Conservation (phyloP, 2,329 filamentous ascomycete species). For the Epichloe hybrida region DNA sequence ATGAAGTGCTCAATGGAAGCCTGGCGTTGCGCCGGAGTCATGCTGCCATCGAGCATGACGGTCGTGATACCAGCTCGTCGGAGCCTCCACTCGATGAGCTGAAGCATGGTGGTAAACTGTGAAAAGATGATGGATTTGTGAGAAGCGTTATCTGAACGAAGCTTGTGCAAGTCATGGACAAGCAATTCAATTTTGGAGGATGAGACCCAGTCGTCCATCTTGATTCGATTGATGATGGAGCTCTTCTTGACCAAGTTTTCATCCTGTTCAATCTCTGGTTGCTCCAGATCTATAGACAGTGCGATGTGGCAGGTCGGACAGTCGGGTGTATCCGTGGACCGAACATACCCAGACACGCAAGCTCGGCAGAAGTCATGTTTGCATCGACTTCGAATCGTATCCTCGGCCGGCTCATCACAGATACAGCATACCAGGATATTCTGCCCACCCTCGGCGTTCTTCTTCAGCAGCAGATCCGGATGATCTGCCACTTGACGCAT, state of each 20-base stretch:
- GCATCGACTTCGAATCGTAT: constrained; percentile 83
- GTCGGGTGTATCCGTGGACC: constrained; percentile 61
- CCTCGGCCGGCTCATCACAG: constrained; percentile 91
- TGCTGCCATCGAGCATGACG: constrained; percentile 94
- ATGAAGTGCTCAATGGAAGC: constrained; percentile 94
- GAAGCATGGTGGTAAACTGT: constrained; percentile 93
- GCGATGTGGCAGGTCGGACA: constrained; percentile 89
- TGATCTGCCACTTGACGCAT: constrained; percentile 98
- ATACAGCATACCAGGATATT: constrained; percentile 88
- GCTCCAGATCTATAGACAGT: constrained; percentile 82
- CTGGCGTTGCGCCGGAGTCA: constrained; percentile 88
- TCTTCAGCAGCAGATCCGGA: constrained; percentile 85
- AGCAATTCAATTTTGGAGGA: constrained; percentile 97
- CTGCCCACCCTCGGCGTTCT: constrained; percentile 71
- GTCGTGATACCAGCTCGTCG: constrained; percentile 95
- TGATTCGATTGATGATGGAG: constrained; percentile 96
- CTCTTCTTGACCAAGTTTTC: constrained; percentile 79
- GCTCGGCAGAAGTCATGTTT: constrained; percentile 57
- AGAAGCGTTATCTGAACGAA: constrained; percentile 83
- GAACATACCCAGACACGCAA: constrained; percentile 42
- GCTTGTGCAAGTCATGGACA: constrained; percentile 82
- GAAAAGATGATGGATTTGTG: constrained; percentile 97
- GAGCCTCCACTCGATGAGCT: constrained; percentile 92
- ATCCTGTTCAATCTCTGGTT: constrained; percentile 89
- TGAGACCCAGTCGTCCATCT: constrained; percentile 97